Percentiles rank a stretch among this genome's conserved stretches.
Evolutionary conservation across 306 rosid genomes (phyloP).

Genomic region (Trifolium subterraneum): DNA sequence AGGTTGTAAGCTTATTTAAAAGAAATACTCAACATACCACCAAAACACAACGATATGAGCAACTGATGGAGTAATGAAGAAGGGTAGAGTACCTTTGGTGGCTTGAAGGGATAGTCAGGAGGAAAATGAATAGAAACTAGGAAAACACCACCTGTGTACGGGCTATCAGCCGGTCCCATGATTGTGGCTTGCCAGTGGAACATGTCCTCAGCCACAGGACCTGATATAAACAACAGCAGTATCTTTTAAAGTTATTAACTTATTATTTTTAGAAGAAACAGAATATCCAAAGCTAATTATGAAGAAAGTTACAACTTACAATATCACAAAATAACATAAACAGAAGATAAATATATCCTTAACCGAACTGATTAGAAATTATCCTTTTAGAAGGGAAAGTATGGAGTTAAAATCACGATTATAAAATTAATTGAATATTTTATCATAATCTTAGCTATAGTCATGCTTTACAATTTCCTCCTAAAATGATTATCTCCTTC

Average conservation of each 20-base stretch:
- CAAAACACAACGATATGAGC: background rate
- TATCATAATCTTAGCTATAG: background rate
- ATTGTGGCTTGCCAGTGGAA: constrained; percentile 95
- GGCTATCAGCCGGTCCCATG: constrained; percentile 89
- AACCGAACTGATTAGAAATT: background rate
- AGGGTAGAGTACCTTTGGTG: constrained; percentile 67
- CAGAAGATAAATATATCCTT: background rate
- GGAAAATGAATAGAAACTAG: constrained; percentile 84
- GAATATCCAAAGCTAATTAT: constrained; percentile 1
- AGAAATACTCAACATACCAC: background rate
- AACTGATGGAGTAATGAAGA: background rate
- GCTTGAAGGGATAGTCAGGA: constrained; percentile 93
- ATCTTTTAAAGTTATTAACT: background rate
- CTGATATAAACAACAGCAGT: constrained; percentile 43
- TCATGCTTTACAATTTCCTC: background rate
- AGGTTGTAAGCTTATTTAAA: constrained; percentile 1
- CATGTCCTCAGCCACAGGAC: constrained; percentile 98
- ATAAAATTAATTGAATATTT: background rate
- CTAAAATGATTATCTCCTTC: background rate
- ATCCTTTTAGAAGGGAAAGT: background rate
- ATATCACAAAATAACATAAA: background rate
- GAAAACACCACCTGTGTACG: constrained; percentile 83
- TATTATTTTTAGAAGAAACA: background rate
- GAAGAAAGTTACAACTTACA: background rate
- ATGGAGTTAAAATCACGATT: background rate